A percentile compares a stretch with the other conserved stretches of the same genome.
These are phyloP conservation scores for Diutina catenulata DNA, from an alignment of 1,139 yeast genomes.

Conservation along the genomic window DNA sequence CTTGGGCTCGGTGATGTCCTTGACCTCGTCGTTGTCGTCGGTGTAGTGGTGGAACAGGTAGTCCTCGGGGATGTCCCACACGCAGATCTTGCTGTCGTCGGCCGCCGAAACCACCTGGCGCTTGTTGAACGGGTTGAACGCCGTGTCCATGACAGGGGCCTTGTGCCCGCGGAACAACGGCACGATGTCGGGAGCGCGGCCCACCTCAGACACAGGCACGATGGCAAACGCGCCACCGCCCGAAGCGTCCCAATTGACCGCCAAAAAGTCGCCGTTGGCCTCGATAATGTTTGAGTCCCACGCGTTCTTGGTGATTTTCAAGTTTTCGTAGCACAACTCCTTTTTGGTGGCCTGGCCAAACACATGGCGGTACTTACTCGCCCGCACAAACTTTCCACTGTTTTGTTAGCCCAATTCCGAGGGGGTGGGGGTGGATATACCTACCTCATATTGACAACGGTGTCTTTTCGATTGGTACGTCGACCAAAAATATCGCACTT, in stretches of 20 bases:
- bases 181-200: constrained; percentile 90
- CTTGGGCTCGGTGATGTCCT: constrained; percentile 56
- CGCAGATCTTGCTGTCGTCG: constrained; percentile 79
- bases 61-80: constrained; percentile 80
- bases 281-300: constrained; percentile 90
- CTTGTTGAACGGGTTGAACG: constrained; percentile 82
- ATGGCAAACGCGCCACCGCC: constrained; percentile 98
- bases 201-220: constrained; percentile 73
- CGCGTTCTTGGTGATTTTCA: constrained; percentile 78
- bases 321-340: constrained; percentile 81
- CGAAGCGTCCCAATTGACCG: constrained; percentile 88
- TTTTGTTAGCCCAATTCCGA: neutral
- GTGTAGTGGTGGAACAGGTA: constrained; percentile 55
- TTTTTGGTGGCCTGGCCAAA: constrained; percentile 86
- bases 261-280: constrained; percentile 65
- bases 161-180: constrained; percentile 93
- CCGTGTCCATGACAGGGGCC: constrained; percentile 90
- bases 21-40: constrained; percentile 51
- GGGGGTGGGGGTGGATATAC: neutral
- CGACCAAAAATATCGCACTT: no score
- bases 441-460: constrained; percentile 5
- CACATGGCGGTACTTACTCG: constrained; percentile 92
- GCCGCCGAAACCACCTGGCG: constrained; percentile 72
- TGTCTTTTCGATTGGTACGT: neutral
- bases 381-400: constrained; percentile 90